Evolutionary conservation across 768 basidiomycete species (phyloP), one percentile per base, ranked within the genome.

Genomic region (Lactifluus piperatus): DNA sequence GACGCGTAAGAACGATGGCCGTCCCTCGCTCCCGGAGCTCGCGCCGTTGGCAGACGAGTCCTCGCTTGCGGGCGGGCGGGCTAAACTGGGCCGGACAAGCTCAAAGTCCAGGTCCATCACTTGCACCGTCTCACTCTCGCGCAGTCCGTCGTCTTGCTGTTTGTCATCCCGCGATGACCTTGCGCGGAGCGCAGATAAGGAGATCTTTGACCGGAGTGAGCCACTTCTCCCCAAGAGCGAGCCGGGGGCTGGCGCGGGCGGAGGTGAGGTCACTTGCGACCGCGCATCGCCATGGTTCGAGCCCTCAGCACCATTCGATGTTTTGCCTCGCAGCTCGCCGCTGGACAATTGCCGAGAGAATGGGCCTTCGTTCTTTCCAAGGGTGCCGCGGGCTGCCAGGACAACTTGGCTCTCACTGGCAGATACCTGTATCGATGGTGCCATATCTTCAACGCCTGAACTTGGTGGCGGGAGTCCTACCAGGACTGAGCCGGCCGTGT

Each of bases 51-150:
- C 54, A 0, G 58, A 57, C 4, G 82, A 82, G 51, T 87, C 85
- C 54, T 83, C 82, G 65, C 81, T 84, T 11, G 72, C 70, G 32
- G 80, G 34, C 24, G 76, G 63, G 24, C 73, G 73, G 0, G 79
- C 71, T 11, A 85, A 62, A n/a, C 72, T 76, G 0, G 88, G 89
- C 24, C 80, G 76, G 34, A 91, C 76, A 14, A 91, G 79, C 71
- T 90, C 86, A 63, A 92, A 91, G 64, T 91, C 88, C 76, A 84
- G 85, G 67, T 91, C 85, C 67, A 87, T 74, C 8, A 91, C 85
- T 56, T 91, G 88, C 5, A 90, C 77, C 1, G 80, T 81, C 64
- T 86, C 65, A 10, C 54, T 55, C 16, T 66, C 69, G 8, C 68
- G 66, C 6, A 53, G 57, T 6, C 70, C 68, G 2, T 24, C 72